Base-by-base conservation (phyloP, 2,329 filamentous ascomycete genomes). In the Beauveria pseudobassiana region DNA sequence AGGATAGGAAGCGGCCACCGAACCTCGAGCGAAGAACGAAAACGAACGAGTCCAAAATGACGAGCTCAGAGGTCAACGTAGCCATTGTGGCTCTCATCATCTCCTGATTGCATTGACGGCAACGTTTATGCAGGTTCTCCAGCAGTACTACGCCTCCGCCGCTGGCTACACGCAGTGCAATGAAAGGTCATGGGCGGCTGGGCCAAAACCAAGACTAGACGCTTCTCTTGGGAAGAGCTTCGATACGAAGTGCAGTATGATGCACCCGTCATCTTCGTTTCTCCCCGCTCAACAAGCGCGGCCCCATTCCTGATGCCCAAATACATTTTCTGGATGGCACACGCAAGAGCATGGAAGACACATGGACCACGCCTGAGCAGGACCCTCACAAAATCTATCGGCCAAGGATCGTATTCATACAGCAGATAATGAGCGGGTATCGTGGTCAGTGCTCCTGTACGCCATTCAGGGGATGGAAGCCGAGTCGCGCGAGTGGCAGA, bases 351-450 rank as follows among this genome's bases (percentile, higher is more conserved):
- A 64, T 76, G 20, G 50, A 66, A 1, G 63, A 73, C 0, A 78
- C 75, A 0, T 68, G 72, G 62, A 71, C 74, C 0, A 68, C 71
- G 12, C 52, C 70, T 3, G 67, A 73, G 0, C 69, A 74, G 50
- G 71, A 75, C 46, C 63, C 63, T 7, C 65, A 68, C 48, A 62
- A 70, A 69, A 70, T 14, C 65, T 63, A 62, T 63, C 68, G 16
- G 60, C 57, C 8, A 73, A 72, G 65, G 66, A 75, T 63, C 67
- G 71, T 56, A 74, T 84, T 0, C 80, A 82, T 64, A 85, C 82
- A 2, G 80, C 81, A 6, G 80, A 84, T 65, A 82, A 83, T 60
- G 82, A 84, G 67, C 71, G 77, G n/a, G 80, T 80, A 3, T 82
- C 81, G 1, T 84, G 82, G 82, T 73, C 81, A 4, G 74, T 75